Evolutionary conservation across 495 filamentous ascomycete species (phyloP).

Genomic region (Ramalina peruviana): DNA sequence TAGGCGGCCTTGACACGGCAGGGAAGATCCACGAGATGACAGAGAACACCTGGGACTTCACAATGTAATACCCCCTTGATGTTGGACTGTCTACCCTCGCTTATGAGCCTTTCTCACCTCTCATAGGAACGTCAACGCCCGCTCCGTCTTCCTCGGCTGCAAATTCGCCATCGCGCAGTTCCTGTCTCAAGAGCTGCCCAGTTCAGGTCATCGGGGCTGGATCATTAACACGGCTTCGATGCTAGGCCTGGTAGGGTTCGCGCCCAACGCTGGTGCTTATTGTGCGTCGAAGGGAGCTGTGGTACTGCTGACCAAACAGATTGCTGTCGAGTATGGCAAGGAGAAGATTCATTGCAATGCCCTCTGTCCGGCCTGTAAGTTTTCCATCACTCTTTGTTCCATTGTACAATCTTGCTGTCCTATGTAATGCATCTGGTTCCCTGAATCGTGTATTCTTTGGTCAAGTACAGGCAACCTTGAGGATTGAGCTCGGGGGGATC

Average conservation of each 20-base stretch:
- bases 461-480: too few species aligned
- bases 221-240: constrained; percentile 39
- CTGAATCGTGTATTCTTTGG: too few species aligned
- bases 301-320: constrained; percentile 31
- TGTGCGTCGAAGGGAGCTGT: constrained; percentile 40
- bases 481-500: too few species aligned
- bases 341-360: constrained; percentile 41
- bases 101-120: not conserved
- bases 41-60: constrained; percentile 28
- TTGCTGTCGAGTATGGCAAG: constrained; percentile 37
- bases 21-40: constrained; percentile 25
- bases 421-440: not conserved
- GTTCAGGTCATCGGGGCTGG: constrained; percentile 33
- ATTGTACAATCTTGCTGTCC: not conserved
- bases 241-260: constrained; percentile 27
- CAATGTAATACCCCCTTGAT: constrained; percentile 15
- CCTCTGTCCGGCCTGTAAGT: constrained; percentile 41
- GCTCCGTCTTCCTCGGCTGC: constrained; percentile 35
- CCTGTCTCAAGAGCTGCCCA: constrained; percentile 28
- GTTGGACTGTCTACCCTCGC: not conserved
- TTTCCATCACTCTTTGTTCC: not conserved
- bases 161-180: constrained; percentile 36
- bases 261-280: constrained; percentile 25
- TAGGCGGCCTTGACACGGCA: constrained; percentile 19
- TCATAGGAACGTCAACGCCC: constrained; percentile 22